A percentile compares a stretch with the other conserved stretches of the same genome.
Evolutionary conservation across 441 rosid genomes (phyloP).

Genomic region (Jatropha podagrica): DNA sequence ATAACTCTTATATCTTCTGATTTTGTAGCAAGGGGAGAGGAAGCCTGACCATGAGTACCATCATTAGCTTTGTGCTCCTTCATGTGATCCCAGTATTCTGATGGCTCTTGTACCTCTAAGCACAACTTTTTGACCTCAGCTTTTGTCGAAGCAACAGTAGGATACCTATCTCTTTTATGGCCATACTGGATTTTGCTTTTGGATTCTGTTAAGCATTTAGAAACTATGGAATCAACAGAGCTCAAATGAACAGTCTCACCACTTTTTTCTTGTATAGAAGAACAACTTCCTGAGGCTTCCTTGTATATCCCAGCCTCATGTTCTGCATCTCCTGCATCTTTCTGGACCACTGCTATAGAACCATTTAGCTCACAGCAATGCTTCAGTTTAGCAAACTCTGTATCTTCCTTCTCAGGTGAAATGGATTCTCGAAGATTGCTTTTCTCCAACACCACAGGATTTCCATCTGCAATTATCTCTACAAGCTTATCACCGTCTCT

Average conservation of each 20-base stretch:
- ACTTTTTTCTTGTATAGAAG: not conserved
- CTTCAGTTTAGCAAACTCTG: not conserved
- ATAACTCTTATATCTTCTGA: not conserved
- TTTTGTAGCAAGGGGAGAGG: not conserved
- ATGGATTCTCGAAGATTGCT: not conserved
- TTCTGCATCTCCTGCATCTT: not conserved
- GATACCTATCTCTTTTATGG: not conserved
- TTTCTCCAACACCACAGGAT: not conserved
- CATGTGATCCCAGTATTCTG: not conserved
- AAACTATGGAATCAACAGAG: slow-evolving; percentile 14
- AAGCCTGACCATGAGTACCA: not conserved
- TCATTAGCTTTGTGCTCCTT: slow-evolving; percentile 6
- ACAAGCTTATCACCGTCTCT: not conserved
- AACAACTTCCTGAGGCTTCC: slow-evolving; percentile 13
- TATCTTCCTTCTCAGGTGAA: not conserved
- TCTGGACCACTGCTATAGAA: not conserved
- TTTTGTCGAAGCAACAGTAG: not conserved
- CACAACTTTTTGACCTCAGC: not conserved
- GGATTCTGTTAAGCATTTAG: not conserved
- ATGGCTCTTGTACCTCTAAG: slow-evolving; percentile 9
- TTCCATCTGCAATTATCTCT: not conserved
- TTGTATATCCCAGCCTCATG: not conserved
- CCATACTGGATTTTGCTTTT: not conserved
- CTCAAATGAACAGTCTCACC: slow-evolving; percentile 6
- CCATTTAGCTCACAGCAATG: not conserved